Conservation (phyloP, 148 eudicot genomes). For the Rhododendron molle region DNA sequence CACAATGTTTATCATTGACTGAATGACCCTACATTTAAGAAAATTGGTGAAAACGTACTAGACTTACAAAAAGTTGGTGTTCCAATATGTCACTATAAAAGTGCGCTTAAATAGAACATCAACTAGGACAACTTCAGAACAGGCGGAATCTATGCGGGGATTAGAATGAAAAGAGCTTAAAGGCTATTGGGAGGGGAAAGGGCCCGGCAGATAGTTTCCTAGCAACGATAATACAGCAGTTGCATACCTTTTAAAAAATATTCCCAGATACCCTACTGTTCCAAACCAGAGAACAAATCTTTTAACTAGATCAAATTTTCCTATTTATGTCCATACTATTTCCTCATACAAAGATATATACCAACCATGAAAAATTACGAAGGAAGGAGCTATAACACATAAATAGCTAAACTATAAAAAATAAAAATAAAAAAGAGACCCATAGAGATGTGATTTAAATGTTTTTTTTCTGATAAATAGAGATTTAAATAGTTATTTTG, state of each 20-base stretch:
- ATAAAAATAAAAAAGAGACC: neutral
- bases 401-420: neutral
- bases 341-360: neutral
- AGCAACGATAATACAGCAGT: neutral
- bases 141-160: neutral
- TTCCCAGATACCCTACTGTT: neutral
- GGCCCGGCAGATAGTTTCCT: neutral
- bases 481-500: neutral
- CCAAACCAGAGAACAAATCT: neutral
- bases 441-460: neutral
- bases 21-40: neutral
- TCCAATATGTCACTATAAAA: neutral
- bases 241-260: neutral
- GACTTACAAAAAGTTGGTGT: neutral
- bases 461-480: no score
- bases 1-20: neutral
- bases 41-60: neutral
- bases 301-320: neutral
- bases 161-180: neutral
- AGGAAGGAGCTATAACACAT: neutral
- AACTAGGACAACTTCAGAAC: neutral
- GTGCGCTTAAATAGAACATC: neutral
- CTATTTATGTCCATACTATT: neutral
- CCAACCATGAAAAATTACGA: neutral
- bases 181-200: neutral